Evolutionary conservation across 208 protist species (phyloP).

Genomic region (Leishmania martiniquensis): DNA sequence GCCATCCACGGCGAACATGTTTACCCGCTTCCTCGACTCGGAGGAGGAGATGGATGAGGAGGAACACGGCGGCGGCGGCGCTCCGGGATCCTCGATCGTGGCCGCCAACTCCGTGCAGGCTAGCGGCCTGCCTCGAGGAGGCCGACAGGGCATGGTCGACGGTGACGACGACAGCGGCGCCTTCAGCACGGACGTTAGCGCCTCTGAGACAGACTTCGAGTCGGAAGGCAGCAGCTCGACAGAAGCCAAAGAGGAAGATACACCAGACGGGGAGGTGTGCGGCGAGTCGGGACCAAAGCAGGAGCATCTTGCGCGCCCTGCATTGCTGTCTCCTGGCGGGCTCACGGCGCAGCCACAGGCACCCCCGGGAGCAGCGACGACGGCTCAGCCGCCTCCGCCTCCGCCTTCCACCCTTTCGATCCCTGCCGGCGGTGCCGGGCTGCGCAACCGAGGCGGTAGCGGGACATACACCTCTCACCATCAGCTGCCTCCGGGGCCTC

Average conservation of each 20-base stretch:
- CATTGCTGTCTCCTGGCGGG: constrained; percentile 6
- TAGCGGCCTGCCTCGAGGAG: background rate
- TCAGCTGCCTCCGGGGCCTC: background rate
- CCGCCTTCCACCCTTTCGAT: background rate
- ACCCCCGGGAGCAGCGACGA: background rate
- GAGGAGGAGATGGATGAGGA: constrained; percentile 41
- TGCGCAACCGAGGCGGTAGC: background rate
- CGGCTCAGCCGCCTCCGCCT: background rate
- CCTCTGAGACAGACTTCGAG: constrained; percentile 49
- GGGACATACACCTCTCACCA: background rate
- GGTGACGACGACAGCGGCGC: constrained; percentile 36
- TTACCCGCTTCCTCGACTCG: constrained; percentile 45
- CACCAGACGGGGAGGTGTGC: background rate
- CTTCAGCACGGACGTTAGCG: constrained; percentile 57
- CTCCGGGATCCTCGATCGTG: background rate
- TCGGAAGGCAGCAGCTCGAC: constrained; percentile 8
- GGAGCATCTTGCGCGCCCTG: background rate
- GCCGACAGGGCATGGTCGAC: constrained; percentile 24
- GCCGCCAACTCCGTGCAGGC: background rate
- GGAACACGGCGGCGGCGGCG: constrained; percentile 12
- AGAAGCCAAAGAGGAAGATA: background rate
- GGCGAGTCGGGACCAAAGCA: background rate
- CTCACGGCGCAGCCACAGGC: background rate
- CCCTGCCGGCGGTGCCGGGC: background rate
- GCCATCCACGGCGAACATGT: constrained; percentile 71